Percentiles rank a stretch among this genome's conserved stretches.
Evolutionary conservation across 2,329 filamentous ascomycete genomes (phyloP).

Genomic region (Aspergillus phoenicis): DNA sequence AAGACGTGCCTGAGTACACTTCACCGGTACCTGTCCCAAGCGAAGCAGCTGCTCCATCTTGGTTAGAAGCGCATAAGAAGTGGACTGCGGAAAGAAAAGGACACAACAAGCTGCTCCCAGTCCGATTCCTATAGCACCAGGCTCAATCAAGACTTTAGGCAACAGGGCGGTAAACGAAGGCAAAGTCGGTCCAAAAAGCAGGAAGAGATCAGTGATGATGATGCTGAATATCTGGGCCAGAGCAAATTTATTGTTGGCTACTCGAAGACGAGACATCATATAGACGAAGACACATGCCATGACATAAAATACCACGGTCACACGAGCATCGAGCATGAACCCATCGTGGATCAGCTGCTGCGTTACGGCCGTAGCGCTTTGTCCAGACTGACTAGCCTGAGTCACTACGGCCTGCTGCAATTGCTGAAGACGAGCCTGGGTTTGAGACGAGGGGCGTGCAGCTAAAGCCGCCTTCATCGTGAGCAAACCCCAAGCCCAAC

Average conservation of each 20-base stretch:
- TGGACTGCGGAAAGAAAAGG: constrained; percentile 54
- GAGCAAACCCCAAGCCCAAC: constrained; percentile 55
- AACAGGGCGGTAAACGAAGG: constrained; percentile 47
- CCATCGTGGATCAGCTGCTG: constrained; percentile 48
- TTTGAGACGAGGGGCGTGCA: constrained; percentile 44
- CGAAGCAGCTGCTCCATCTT: constrained; percentile 35
- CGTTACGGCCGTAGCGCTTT: constrained; percentile 29
- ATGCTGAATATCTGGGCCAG: constrained; percentile 52
- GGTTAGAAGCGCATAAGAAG: constrained; percentile 48
- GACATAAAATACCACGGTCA: constrained; percentile 40
- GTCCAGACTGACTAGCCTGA: constrained; percentile 39
- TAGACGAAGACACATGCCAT: constrained; percentile 52
- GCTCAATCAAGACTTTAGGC: constrained; percentile 46
- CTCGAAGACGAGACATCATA: constrained; percentile 48
- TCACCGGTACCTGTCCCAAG: constrained; percentile 33
- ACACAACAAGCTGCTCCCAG: constrained; percentile 50
- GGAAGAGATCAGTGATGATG: constrained; percentile 51
- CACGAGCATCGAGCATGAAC: constrained; percentile 52
- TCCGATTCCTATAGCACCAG: constrained; percentile 50
- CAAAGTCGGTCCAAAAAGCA: constrained; percentile 49
- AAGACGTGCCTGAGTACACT: constrained; percentile 30
- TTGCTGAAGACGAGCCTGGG: constrained; percentile 35
- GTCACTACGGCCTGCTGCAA: constrained; percentile 38
- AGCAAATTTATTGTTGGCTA: constrained; percentile 50
- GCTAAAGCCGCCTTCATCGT: constrained; percentile 54